Conservation (phyloP, 176 grass and related monocot genomes). For the Rhipidocladum racemiflorum region DNA sequence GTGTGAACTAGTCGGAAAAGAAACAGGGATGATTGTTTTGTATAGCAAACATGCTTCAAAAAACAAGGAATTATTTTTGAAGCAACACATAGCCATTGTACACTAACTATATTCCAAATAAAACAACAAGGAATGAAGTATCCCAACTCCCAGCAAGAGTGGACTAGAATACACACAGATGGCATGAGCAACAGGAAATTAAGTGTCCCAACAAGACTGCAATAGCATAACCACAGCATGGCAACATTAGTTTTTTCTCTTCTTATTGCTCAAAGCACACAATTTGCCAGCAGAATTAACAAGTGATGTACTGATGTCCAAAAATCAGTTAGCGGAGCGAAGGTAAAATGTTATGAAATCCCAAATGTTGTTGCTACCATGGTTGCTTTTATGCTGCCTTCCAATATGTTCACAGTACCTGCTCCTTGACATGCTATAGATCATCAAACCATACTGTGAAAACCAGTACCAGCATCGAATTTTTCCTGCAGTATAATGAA, state of each 20-base stretch:
- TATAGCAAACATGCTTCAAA: neutral
- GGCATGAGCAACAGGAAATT: neutral
- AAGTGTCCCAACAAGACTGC: neutral
- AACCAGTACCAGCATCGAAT: conserved; percentile 92
- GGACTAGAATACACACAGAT: neutral
- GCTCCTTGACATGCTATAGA: conserved; percentile 80
- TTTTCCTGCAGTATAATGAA: conserved; percentile 62
- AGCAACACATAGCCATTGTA: neutral
- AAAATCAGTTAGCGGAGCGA: neutral
- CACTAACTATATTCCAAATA: neutral
- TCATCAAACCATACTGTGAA: conserved; percentile 70
- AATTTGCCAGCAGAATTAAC: neutral
- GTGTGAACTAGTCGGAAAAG: neutral
- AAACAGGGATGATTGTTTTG: neutral
- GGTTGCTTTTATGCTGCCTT: conserved; percentile 98
- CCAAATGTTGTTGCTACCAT: conserved; percentile 46
- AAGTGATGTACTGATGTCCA: neutral
- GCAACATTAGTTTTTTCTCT: neutral
- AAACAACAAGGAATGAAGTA: neutral
- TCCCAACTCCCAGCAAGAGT: neutral
- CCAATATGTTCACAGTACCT: conserved; percentile 96
- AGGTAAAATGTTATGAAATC: conserved; percentile 6
- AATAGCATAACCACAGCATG: neutral
- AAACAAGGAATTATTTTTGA: neutral
- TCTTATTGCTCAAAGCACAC: neutral